Conservation (phyloP, 2,329 filamentous ascomycete genomes). For the Pestalotiopsis sp. region DNA sequence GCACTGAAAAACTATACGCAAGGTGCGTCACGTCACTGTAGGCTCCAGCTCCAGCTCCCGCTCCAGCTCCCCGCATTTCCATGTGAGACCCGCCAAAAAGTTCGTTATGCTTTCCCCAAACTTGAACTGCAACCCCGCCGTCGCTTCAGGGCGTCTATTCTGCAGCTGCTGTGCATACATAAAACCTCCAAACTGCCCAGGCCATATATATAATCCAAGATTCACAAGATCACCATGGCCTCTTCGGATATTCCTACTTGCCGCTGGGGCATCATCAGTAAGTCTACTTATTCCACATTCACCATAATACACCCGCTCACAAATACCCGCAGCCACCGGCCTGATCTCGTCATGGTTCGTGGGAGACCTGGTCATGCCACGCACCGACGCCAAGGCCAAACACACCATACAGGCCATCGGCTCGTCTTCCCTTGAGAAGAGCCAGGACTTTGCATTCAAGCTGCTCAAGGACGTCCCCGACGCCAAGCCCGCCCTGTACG, state of each 20-base stretch:
- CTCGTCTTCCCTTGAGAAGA: constrained; percentile 41
- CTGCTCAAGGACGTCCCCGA: constrained; percentile 21
- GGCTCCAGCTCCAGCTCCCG: too few relatives aligned
- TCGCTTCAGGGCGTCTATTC: too few relatives aligned
- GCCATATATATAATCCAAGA: too few relatives aligned
- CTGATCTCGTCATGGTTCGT: constrained; percentile 50
- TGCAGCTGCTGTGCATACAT: too few relatives aligned
- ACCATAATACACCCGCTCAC: background rate
- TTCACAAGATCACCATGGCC: background rate
- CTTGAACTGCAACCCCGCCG: too few relatives aligned
- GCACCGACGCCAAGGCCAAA: constrained; percentile 36
- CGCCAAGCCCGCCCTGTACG: constrained; percentile 36
- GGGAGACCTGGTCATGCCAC: constrained; percentile 39
- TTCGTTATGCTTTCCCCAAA: too few relatives aligned
- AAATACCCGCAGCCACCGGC: constrained; percentile 34
- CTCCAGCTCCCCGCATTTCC: too few relatives aligned
- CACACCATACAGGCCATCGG: constrained; percentile 46
- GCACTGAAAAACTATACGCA: too few relatives aligned
- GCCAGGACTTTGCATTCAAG: constrained; percentile 38
- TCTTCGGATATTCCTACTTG: constrained; percentile 21
- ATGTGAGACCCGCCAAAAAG: too few relatives aligned
- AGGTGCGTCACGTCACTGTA: too few relatives aligned
- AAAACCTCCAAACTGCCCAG: background rate
- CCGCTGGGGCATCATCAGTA: constrained; percentile 37
- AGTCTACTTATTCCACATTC: background rate